These are phyloP conservation scores for Russula compacta DNA, from an alignment of 768 basidiomycete species.

Conservation along the genomic window DNA sequence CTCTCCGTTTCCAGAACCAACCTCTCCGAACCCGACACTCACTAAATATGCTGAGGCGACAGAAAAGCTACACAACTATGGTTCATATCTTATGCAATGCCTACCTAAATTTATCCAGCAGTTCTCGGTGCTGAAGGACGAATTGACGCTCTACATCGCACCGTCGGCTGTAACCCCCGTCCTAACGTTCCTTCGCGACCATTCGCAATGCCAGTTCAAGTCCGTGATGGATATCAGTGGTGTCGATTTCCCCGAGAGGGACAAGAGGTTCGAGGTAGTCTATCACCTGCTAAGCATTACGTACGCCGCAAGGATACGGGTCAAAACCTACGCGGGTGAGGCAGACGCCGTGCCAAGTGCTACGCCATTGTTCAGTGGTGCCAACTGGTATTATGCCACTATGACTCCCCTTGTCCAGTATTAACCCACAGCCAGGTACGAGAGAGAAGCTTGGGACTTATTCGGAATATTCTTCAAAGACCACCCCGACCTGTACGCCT, in stretches of 20 bases:
- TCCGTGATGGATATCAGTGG: slow-evolving; percentile 87
- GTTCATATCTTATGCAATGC: slow-evolving; percentile 86
- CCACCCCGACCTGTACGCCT: slow-evolving; percentile 88
- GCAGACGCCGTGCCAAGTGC: slow-evolving; percentile 84
- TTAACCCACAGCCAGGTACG: slow-evolving; percentile 52
- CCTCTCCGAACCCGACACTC: slow-evolving; percentile 78
- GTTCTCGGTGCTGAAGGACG: slow-evolving; percentile 94
- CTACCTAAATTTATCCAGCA: slow-evolving; percentile 98
- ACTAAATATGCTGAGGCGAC: slow-evolving; percentile 64
- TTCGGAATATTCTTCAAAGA: slow-evolving; percentile 93
- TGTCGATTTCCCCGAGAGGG: slow-evolving; percentile 88
- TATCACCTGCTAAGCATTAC: slow-evolving; percentile 85
- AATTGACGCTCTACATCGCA: slow-evolving; percentile 80
- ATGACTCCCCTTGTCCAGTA: not conserved
- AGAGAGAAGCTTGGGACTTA: slow-evolving; percentile 97
- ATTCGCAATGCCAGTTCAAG: slow-evolving; percentile 93
- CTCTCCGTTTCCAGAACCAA: slow-evolving; percentile 82
- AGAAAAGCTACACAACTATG: slow-evolving; percentile 80
- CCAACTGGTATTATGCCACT: slow-evolving; percentile 66
- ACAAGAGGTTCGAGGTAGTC: slow-evolving; percentile 93
- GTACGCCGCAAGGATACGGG: slow-evolving; percentile 77
- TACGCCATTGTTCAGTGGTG: slow-evolving; percentile 72
- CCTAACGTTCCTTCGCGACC: slow-evolving; percentile 89
- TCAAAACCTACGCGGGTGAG: slow-evolving; percentile 96
- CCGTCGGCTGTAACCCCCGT: slow-evolving; percentile 79